These are phyloP conservation scores for Crassisporium funariophilum DNA, from an alignment of 768 basidiomycete genomes.

Conservation along the genomic window DNA sequence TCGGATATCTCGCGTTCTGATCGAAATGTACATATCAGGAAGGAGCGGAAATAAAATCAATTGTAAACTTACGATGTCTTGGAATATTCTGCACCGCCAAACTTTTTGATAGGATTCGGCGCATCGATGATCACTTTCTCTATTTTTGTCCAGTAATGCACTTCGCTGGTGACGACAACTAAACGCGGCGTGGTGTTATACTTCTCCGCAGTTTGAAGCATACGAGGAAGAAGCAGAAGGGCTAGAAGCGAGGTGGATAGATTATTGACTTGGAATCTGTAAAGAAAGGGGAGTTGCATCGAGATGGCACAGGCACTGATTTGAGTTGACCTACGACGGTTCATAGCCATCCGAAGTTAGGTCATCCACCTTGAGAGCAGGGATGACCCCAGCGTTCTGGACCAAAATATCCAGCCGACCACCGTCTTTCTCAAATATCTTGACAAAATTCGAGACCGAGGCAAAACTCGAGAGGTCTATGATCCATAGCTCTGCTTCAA, in stretches of 20 bases:
- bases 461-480: conserved; percentile 44
- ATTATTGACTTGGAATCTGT: conserved; percentile 48
- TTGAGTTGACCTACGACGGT: conserved; percentile 33
- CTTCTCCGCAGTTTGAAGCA: conserved; percentile 37
- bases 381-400: conserved; percentile 14
- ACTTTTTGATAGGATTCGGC: conserved; percentile 29
- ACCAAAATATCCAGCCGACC: conserved; percentile 39
- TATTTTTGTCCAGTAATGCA: conserved; percentile 34
- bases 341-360: conserved; percentile 44
- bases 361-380: conserved; percentile 3
- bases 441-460: conserved; percentile 41
- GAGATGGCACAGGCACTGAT: neutral
- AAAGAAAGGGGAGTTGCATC: neutral
- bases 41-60: conserved; percentile 6
- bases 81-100: conserved; percentile 31
- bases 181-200: conserved; percentile 33
- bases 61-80: neutral
- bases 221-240: conserved; percentile 41
- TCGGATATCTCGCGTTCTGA: conserved; percentile 5
- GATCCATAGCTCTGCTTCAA: conserved; percentile 38
- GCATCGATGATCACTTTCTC: conserved; percentile 21
- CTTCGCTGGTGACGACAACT: conserved; percentile 44
- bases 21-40: neutral
- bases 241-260: conserved; percentile 40
- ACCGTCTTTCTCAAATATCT: conserved; percentile 32